Base-by-base conservation (phyloP, 148 eudicot species). In the Rhododendron ovatum region DNA sequence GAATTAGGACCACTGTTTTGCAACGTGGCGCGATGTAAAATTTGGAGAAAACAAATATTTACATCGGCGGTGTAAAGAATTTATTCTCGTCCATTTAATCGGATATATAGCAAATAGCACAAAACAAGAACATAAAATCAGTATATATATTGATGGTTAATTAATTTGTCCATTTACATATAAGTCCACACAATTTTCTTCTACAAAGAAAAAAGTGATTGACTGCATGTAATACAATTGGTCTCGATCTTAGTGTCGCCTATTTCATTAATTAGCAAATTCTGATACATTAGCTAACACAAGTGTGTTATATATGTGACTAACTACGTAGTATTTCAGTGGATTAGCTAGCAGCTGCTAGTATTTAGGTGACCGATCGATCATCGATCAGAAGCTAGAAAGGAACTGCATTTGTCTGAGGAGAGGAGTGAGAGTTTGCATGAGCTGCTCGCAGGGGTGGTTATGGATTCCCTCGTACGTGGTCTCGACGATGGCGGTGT, bases 381-480 rank as follows among this genome's bases (percentile, higher is more conserved):
- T 59, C 63, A 6, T 3, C 5, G 26, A 30, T 85, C 84, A 91
- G 85, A 93, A 93, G 26, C 82, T 73, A 20, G 95, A 89, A 47
- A 94, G 96, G 50, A 91, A 89, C 28, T 94, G 93, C 87, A 94
- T 90, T 85, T 93, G 96, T 77, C 85, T 84, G 77, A 94, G 91
- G 81, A 94, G 95, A 84, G 96, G 96, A 85, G 92, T 84, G 47
- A 94, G 91, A 65, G 93, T 91, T 86, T 94, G 92, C 96, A 94
- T 94, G 69, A 94, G 82, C 84, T 92, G 88, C 88, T 91, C 95
- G 73, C 88, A 91, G n/a, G 96, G 96, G 85, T 94, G 94, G 80
- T 94, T 94, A 84, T 94, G 97, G 85, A 90, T 86, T 69, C 98
- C 96, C 86, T 95, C 94, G 75, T 93, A 95, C 1, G 98, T 93